Evolutionary conservation across 1,139 yeast species (phyloP).

Genomic region (Scheffersomyces insectosa): DNA sequence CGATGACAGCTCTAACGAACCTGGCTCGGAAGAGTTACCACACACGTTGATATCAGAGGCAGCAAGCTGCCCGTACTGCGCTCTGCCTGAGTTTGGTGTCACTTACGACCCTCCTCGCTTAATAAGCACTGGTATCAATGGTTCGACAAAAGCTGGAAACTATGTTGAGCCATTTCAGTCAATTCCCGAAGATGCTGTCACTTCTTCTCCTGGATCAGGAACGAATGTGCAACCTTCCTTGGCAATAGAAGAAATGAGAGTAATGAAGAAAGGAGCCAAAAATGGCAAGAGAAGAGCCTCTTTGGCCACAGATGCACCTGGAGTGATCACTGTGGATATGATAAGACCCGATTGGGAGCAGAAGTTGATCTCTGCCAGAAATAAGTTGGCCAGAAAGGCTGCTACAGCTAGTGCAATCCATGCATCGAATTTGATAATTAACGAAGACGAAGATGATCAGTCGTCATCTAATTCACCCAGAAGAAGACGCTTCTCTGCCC

Average conservation of each 20-base stretch:
- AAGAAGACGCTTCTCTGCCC: constrained; percentile 3
- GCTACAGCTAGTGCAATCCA: constrained; percentile 96
- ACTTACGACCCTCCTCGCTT: constrained; percentile 66
- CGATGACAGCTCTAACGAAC: constrained; percentile 46
- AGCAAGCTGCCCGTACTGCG: constrained; percentile 93
- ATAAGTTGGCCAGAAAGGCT: constrained; percentile 77
- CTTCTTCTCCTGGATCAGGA: constrained; percentile 13
- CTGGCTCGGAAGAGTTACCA: constrained; percentile 40
- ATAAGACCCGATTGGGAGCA: constrained; percentile 93
- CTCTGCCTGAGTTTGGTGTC: constrained; percentile 82
- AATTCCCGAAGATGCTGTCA: constrained; percentile 13
- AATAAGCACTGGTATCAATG: constrained; percentile 56
- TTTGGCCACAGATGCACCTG: constrained; percentile 59
- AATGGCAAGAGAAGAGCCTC: constrained; percentile 37
- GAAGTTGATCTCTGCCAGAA: constrained; percentile 68
- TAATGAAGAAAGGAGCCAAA: neutral
- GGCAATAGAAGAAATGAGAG: neutral
- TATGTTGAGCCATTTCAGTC: constrained; percentile 4
- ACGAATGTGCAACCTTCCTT: neutral
- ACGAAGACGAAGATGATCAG: constrained; percentile 18
- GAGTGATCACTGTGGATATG: constrained; percentile 73
- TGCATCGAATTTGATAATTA: constrained; percentile 65
- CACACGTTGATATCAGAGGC: constrained; percentile 79
- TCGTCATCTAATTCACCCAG: constrained; percentile 9
- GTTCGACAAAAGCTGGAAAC: constrained; percentile 21